phyloP scores from a whole-genome alignment of 257 asterid genomes.

The Handroanthus guayacan region DNA sequence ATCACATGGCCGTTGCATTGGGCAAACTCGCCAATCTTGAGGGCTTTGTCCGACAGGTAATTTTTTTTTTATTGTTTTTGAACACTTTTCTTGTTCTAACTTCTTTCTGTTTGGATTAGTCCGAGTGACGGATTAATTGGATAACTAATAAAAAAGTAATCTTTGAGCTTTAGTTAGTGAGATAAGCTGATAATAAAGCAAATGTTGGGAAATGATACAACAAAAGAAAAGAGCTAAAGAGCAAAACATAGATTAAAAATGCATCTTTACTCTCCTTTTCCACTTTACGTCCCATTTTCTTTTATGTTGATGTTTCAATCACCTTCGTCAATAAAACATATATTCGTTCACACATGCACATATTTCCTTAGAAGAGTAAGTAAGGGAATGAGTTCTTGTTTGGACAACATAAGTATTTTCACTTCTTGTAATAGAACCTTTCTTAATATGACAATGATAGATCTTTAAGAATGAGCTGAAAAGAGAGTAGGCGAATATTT shows the following conservation, averaged over 20 bases:
- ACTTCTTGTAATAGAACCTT: background rate
- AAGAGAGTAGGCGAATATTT: background rate
- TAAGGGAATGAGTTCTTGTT: background rate
- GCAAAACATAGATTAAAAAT: slow-evolving; percentile 14
- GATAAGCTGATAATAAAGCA: slow-evolving; percentile 41
- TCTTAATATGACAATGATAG: background rate
- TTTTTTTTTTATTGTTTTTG: background rate
- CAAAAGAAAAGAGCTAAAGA: slow-evolving; percentile 37
- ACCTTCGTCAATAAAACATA: background rate
- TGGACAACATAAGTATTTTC: background rate
- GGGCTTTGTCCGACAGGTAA: slow-evolving; percentile 91
- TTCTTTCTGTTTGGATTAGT: background rate
- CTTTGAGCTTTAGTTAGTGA: slow-evolving; percentile 34
- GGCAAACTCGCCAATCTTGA: slow-evolving; percentile 86
- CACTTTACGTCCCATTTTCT: slow-evolving; percentile 29
- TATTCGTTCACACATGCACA: background rate
- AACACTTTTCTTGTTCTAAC: background rate
- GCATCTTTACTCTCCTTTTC: slow-evolving; percentile 27
- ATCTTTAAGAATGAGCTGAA: background rate
- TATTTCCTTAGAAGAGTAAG: background rate
- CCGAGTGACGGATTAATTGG: background rate
- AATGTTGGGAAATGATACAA: slow-evolving; percentile 36
- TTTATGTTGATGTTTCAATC: slow-evolving; percentile 6
- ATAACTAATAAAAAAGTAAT: background rate
- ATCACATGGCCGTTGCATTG: slow-evolving; percentile 89